Conservation (phyloP, 1,139 yeast genomes). For the Magnusiomyces tetraspermus region DNA sequence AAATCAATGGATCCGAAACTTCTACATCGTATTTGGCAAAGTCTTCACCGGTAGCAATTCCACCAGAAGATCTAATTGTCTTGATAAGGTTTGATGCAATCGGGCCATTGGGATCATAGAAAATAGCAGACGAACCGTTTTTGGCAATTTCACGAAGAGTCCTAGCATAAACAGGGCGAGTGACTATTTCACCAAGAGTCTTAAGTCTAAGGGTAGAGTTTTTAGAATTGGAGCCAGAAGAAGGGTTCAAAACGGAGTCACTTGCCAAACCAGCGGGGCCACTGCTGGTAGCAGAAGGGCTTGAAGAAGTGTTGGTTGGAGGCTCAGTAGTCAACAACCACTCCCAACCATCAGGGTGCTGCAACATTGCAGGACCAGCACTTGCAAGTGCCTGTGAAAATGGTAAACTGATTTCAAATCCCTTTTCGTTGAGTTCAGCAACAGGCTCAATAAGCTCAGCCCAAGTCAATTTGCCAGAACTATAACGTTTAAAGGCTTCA, state of each 20-base stretch:
- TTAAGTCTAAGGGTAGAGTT: constrained; percentile 28
- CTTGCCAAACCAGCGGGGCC: neutral
- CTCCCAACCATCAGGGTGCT: constrained; percentile 22
- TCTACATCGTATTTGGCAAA: constrained; percentile 51
- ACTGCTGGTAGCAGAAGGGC: neutral
- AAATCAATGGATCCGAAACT: constrained; percentile 48
- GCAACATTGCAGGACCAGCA: constrained; percentile 13
- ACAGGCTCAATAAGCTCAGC: constrained; percentile 67
- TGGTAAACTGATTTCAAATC: constrained; percentile 51
- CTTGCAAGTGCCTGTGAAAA: constrained; percentile 35
- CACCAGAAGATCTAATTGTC: constrained; percentile 43
- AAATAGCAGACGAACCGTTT: constrained; percentile 65
- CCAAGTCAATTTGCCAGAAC: constrained; percentile 69
- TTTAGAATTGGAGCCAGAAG: neutral
- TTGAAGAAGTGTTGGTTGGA: constrained; percentile 32
- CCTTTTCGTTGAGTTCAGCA: constrained; percentile 52
- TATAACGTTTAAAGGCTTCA: constrained; percentile 48
- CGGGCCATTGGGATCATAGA: constrained; percentile 78
- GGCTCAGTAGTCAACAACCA: constrained; percentile 34
- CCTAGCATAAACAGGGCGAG: constrained; percentile 51
- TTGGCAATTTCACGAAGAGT: constrained; percentile 60
- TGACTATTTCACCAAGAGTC: constrained; percentile 49
- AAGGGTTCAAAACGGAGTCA: neutral
- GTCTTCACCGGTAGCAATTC: constrained; percentile 54
- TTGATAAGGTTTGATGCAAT: constrained; percentile 49